These are phyloP conservation scores for Aspergillus hancockii DNA, from an alignment of 495 filamentous ascomycete genomes.

Conservation along the genomic window DNA sequence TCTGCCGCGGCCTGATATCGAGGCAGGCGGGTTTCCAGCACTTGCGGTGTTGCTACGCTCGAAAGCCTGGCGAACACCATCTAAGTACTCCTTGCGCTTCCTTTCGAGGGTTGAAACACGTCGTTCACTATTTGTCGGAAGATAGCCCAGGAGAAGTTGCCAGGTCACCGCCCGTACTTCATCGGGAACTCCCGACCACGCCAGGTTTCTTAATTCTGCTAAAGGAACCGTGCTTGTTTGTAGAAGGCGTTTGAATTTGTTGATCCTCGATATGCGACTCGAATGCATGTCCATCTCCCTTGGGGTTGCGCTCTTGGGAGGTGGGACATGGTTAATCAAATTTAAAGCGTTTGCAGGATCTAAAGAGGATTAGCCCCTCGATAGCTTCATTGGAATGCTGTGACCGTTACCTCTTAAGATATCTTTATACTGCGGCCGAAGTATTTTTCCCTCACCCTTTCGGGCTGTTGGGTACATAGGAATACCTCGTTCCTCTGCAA, in stretches of 20 bases:
- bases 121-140: slow-evolving; percentile 90
- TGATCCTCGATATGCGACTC: slow-evolving; percentile 88
- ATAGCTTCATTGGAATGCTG: slow-evolving; percentile 13
- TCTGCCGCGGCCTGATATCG: slow-evolving; percentile 53
- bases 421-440: slow-evolving; percentile 96
- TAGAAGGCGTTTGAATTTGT: slow-evolving; percentile 95
- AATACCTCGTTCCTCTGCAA: slow-evolving; percentile 86
- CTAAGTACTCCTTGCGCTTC: slow-evolving; percentile 95
- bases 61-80: slow-evolving; percentile 94
- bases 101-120: slow-evolving; percentile 87
- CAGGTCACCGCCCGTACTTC: slow-evolving; percentile 98
- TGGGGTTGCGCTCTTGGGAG: slow-evolving; percentile 69
- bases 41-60: slow-evolving; percentile 59
- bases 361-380: slow-evolving; percentile 25
- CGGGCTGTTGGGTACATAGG: slow-evolving; percentile 84
- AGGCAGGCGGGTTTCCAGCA: slow-evolving; percentile 35
- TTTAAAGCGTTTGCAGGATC: slow-evolving; percentile 96
- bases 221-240: slow-evolving; percentile 88
- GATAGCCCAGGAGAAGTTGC: slow-evolving; percentile 93
- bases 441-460: slow-evolving; percentile 87
- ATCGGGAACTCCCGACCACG: slow-evolving; percentile 92
- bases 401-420: slow-evolving; percentile 68
- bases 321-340: slow-evolving; percentile 82
- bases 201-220: slow-evolving; percentile 75
- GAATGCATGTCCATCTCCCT: slow-evolving; percentile 88